A percentile compares a stretch with the other conserved stretches of the same genome.
phyloP scores from a whole-genome alignment of 352 stramenopile genomes.

The Discostella stelligera region DNA sequence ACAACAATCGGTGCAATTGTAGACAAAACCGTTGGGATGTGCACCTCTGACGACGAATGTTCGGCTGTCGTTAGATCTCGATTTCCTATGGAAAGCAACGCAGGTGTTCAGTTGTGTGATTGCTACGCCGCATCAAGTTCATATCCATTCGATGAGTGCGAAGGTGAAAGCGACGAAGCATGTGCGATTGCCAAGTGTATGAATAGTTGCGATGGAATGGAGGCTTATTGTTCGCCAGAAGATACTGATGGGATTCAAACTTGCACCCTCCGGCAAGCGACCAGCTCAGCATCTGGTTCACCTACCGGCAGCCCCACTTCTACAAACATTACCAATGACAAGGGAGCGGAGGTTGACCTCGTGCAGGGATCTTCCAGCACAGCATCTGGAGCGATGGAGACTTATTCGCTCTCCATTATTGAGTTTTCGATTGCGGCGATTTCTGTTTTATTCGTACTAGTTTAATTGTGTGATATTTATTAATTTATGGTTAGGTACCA shows the following conservation, averaged over 20 bases:
- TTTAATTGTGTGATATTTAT: not conserved
- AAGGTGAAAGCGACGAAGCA: constrained; percentile 9
- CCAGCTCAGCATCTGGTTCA: not conserved
- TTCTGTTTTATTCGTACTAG: not conserved
- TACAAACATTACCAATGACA: not conserved
- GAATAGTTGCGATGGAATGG: constrained; percentile 12
- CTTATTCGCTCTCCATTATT: not conserved
- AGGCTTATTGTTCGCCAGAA: not conserved
- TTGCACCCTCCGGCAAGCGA: not conserved
- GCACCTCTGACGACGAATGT: constrained; percentile 19
- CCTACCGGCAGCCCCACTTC: not conserved
- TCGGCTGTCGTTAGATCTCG: constrained; percentile 9
- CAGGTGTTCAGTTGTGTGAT: constrained; percentile 14
- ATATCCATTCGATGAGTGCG: constrained; percentile 28
- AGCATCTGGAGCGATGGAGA: not conserved
- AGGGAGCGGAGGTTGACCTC: not conserved
- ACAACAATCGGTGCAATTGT: not conserved
- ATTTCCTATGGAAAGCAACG: constrained; percentile 12
- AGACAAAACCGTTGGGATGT: not conserved
- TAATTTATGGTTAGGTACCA: not conserved
- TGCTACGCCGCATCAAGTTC: constrained; percentile 30
- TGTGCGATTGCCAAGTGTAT: constrained; percentile 21
- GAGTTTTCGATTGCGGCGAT: not conserved
- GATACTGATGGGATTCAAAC: not conserved
- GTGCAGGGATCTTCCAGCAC: not conserved